phyloP scores from a whole-genome alignment of 179 eudicot genomes.

The Silene coronaria region DNA sequence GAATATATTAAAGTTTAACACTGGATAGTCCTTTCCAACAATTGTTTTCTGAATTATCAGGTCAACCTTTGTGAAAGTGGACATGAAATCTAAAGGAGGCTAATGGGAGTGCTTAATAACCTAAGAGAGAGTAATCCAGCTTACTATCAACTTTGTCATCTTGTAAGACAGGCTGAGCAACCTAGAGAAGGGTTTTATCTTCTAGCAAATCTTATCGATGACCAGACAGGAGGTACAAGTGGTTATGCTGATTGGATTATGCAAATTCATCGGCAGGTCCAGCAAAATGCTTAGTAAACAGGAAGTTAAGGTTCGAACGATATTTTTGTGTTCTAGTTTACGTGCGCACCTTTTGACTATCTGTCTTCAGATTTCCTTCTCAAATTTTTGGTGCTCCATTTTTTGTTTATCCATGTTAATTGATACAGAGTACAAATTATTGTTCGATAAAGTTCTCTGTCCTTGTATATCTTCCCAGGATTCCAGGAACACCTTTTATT shows the following conservation, averaged over 20 bases:
- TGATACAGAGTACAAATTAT: neutral
- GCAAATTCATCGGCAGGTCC: slow-evolving; percentile 80
- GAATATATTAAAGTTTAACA: too few species aligned
- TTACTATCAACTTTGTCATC: slow-evolving; percentile 74
- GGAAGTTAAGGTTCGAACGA: slow-evolving; percentile 25
- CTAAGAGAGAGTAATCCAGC: slow-evolving; percentile 57
- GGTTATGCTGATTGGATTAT: slow-evolving; percentile 80
- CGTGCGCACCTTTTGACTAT: neutral
- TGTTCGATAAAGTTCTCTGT: neutral
- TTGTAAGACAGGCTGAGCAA: slow-evolving; percentile 95
- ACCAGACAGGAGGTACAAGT: slow-evolving; percentile 61
- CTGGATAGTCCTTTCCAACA: slow-evolving; percentile 7
- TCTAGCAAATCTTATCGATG: slow-evolving; percentile 80
- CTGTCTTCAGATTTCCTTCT: slow-evolving; percentile 2
- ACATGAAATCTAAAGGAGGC: slow-evolving; percentile 72
- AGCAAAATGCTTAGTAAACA: slow-evolving; percentile 52
- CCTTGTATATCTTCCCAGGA: too few species aligned
- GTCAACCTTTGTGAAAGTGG: slow-evolving; percentile 45
- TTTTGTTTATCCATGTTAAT: neutral
- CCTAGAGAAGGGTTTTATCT: slow-evolving; percentile 86
- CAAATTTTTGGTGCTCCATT: neutral
- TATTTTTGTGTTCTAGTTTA: neutral
- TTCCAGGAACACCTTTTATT: neutral
- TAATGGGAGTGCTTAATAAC: slow-evolving; percentile 47
- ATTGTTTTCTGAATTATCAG: slow-evolving; percentile 32